phyloP scores from a whole-genome alignment of 352 stramenopile species.

The Phytophthora cryptogea region DNA sequence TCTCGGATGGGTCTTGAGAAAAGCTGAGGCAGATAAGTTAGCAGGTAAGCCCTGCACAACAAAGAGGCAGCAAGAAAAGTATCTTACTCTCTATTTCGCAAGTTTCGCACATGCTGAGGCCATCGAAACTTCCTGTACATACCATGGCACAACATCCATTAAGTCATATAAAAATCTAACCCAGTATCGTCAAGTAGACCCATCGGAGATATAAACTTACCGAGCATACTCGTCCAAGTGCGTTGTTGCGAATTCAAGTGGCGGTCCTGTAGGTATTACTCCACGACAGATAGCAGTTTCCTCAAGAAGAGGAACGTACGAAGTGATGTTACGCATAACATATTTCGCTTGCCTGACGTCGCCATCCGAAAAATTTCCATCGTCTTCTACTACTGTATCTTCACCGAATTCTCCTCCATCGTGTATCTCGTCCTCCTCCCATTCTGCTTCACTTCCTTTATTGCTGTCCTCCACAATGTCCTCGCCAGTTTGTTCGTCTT shows the following conservation, averaged over 20 bases:
- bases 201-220: conserved; percentile 10
- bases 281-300: conserved; percentile 36
- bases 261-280: conserved; percentile 39
- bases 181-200: neutral
- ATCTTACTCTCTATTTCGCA: conserved; percentile 59
- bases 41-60: neutral
- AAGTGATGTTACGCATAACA: conserved; percentile 35
- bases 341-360: conserved; percentile 34
- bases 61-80: conserved; percentile 13
- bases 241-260: conserved; percentile 48
- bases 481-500: neutral
- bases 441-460: conserved; percentile 24
- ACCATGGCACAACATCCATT: neutral
- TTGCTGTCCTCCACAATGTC: conserved; percentile 15
- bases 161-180: neutral
- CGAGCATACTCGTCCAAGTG: conserved; percentile 50
- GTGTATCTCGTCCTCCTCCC: conserved; percentile 18
- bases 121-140: conserved; percentile 74
- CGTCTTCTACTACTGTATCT: conserved; percentile 13
- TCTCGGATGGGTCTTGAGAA: conserved; percentile 47
- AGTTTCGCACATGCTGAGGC: conserved; percentile 65
- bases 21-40: conserved; percentile 41
- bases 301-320: conserved; percentile 38
- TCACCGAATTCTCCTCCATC: conserved; percentile 2
- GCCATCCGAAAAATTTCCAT: conserved; percentile 4